A percentile compares a stretch with the other conserved stretches of the same genome.
Evolutionary conservation across 2,329 filamentous ascomycete genomes (phyloP).

Genomic region (Exserohilum rostratum): DNA sequence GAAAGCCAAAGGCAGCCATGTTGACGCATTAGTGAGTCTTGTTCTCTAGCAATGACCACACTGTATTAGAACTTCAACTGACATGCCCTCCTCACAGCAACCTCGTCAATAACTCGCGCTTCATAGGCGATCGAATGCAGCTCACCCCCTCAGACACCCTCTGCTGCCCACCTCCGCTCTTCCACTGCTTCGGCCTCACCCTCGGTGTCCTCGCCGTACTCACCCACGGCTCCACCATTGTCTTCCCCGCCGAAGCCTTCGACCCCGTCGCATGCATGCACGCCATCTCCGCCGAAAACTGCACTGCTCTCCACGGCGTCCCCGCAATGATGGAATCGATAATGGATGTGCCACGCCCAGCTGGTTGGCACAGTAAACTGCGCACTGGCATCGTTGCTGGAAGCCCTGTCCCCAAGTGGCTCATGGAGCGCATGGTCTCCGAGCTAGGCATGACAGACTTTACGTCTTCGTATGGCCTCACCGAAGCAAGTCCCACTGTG

Average conservation of each 20-base stretch:
- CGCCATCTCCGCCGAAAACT: slow-evolving; percentile 60
- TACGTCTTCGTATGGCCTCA: slow-evolving; percentile 64
- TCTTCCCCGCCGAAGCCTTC: slow-evolving; percentile 76
- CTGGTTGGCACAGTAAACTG: slow-evolving; percentile 54
- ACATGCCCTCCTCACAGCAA: slow-evolving; percentile 28
- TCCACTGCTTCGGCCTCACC: slow-evolving; percentile 85
- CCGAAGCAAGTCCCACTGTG: slow-evolving; percentile 78
- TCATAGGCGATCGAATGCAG: slow-evolving; percentile 71
- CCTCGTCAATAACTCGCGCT: slow-evolving; percentile 49
- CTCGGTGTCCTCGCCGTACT: slow-evolving; percentile 74
- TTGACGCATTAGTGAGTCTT: slow-evolving; percentile 45
- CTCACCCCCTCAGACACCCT: slow-evolving; percentile 69
- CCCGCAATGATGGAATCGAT: slow-evolving; percentile 83
- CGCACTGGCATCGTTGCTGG: slow-evolving; percentile 81
- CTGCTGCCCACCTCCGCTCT: slow-evolving; percentile 82
- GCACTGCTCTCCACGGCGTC: slow-evolving; percentile 78
- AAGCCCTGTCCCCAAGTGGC: slow-evolving; percentile 73
- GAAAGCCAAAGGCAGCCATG: slow-evolving; percentile 48
- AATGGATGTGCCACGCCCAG: slow-evolving; percentile 56
- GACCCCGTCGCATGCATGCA: slow-evolving; percentile 69
- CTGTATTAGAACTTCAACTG: neutral
- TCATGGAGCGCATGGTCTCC: slow-evolving; percentile 75
- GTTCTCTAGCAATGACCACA: too few species aligned
- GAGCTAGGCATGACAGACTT: slow-evolving; percentile 79
- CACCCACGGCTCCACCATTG: slow-evolving; percentile 76